A percentile compares a stretch with the other conserved stretches of the same genome.
Evolutionary conservation across 345 rosid genomes (phyloP).

Genomic region (Heritiera littoralis): DNA sequence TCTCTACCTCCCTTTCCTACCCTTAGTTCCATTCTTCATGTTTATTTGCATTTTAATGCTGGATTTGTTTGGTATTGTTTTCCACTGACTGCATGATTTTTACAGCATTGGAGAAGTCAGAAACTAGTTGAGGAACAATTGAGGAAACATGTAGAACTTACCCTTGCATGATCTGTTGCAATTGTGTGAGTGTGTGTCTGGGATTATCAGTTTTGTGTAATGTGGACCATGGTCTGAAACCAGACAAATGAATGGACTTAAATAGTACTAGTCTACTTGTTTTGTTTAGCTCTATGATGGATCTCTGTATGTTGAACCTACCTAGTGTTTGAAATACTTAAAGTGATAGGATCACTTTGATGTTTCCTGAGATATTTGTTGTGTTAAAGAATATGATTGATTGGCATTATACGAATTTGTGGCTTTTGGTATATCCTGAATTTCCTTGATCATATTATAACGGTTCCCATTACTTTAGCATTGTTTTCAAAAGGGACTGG

Average conservation of each 20-base stretch:
- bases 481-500: background rate
- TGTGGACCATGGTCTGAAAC: background rate
- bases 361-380: background rate
- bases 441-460: background rate
- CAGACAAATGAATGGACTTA: background rate
- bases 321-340: too few relatives aligned
- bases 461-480: background rate
- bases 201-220: background rate
- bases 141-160: constrained; percentile 19
- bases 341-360: background rate
- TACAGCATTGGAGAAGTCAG: constrained; percentile 82
- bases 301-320: background rate
- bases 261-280: background rate
- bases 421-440: background rate
- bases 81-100: background rate
- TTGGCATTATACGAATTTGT: background rate
- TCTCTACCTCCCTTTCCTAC: constrained; percentile 23
- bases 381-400: background rate
- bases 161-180: background rate
- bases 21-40: background rate
- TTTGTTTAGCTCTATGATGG: background rate
- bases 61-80: background rate
- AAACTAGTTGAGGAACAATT: constrained; percentile 43
- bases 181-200: background rate
- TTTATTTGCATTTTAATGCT: constrained; percentile 2